Evolutionary conservation across 805 yeast species (phyloP).

Genomic region (Grigorovia jiainica): DNA sequence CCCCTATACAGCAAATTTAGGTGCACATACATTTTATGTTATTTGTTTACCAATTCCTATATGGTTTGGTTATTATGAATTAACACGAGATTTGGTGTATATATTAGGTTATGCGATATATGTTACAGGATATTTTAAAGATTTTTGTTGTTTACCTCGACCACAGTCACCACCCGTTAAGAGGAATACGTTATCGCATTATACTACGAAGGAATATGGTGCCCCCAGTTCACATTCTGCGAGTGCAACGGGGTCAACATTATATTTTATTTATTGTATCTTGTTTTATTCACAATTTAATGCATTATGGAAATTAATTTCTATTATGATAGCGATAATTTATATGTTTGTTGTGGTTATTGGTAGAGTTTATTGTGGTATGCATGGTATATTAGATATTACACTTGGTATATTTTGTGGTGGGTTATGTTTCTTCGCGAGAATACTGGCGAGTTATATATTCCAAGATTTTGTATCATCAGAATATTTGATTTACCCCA

Average conservation of each 20-base stretch:
- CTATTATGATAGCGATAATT: constrained; percentile 19
- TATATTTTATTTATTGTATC: constrained; percentile 34
- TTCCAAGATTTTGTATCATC: constrained; percentile 30
- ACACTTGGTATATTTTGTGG: constrained; percentile 61
- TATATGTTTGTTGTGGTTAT: constrained; percentile 60
- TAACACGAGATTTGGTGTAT: constrained; percentile 65
- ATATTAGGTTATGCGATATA: constrained; percentile 50
- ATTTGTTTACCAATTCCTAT: constrained; percentile 75
- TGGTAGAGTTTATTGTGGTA: constrained; percentile 91
- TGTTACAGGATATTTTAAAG: constrained; percentile 69
- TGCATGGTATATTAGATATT: constrained; percentile 90
- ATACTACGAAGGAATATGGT: constrained; percentile 90
- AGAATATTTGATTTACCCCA: constrained; percentile 27
- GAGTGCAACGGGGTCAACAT: constrained; percentile 77
- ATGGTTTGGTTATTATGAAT: constrained; percentile 62
- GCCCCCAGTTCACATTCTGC: constrained; percentile 92
- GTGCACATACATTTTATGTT: constrained; percentile 90
- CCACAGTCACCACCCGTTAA: constrained; percentile 89
- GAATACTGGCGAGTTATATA: constrained; percentile 36
- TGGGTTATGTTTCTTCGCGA: constrained; percentile 35
- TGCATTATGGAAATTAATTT: constrained; percentile 1
- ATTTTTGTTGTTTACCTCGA: constrained; percentile 81
- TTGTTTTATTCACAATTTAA: constrained; percentile 4
- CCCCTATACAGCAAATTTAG: constrained; percentile 81
- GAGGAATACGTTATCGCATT: constrained; percentile 78